Conservation (phyloP, 1,139 yeast species). For the Geotrichum australiense region DNA sequence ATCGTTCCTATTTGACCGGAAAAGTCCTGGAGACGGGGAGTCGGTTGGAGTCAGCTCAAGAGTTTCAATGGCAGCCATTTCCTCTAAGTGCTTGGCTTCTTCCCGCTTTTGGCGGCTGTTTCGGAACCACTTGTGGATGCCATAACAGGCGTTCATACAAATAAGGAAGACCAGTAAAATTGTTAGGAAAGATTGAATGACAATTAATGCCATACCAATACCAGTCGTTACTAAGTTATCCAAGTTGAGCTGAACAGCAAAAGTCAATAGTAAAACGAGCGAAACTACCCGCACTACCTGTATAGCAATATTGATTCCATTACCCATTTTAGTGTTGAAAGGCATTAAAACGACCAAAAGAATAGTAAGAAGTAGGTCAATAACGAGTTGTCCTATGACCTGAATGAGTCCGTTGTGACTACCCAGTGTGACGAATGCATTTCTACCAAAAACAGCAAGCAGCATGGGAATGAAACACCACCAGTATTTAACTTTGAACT, state of each 20-base stretch:
- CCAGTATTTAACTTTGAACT: conserved; percentile 31
- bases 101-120: conserved; percentile 5
- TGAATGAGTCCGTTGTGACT: conserved; percentile 32
- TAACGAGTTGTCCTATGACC: conserved; percentile 31
- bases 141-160: conserved; percentile 17
- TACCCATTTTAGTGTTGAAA: conserved; percentile 31
- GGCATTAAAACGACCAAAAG: conserved; percentile 25
- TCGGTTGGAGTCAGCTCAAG: too few relatives aligned
- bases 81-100: too few relatives aligned
- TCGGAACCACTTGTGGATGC: conserved; percentile 12
- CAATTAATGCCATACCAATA: conserved; percentile 30
- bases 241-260: conserved; percentile 29
- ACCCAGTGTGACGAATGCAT: conserved; percentile 32
- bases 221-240: conserved; percentile 28
- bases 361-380: conserved; percentile 24
- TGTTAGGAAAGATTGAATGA: conserved; percentile 30
- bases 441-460: conserved; percentile 28
- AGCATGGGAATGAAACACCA: conserved; percentile 32
- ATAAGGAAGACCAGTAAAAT: conserved; percentile 26
- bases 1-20: too few relatives aligned
- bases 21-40: too few relatives aligned
- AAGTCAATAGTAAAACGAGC: conserved; percentile 28
- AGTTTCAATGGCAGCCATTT: too few relatives aligned
- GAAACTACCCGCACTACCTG: conserved; percentile 30
- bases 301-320: conserved; percentile 29